These are phyloP conservation scores for Penstemon davidsonii DNA, from an alignment of 257 asterid species.

Conservation along the genomic window DNA sequence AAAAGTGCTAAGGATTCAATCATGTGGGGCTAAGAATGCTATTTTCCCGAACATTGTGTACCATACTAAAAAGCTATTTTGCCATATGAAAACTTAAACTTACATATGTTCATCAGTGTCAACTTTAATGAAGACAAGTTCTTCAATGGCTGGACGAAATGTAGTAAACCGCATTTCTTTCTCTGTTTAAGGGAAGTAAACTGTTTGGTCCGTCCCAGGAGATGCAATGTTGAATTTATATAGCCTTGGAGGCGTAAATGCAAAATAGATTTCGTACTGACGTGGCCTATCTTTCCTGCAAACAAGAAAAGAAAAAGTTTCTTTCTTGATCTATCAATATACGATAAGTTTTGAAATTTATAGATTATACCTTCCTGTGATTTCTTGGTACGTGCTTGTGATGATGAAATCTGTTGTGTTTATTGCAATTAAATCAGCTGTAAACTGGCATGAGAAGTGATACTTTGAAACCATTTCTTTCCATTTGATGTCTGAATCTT, in stretches of 20 bases:
- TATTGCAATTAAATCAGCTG: conserved; percentile 93
- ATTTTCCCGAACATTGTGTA: too few relatives aligned
- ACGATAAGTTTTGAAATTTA: neutral
- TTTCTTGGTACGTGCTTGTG: conserved; percentile 92
- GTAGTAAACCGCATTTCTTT: too few relatives aligned
- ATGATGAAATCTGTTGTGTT: conserved; percentile 86
- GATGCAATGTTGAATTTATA: conserved; percentile 82
- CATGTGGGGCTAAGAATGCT: too few relatives aligned
- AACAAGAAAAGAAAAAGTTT: neutral
- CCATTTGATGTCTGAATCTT: conserved; percentile 85
- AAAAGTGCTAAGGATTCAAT: too few relatives aligned
- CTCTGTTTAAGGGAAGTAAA: too few relatives aligned
- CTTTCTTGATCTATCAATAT: neutral
- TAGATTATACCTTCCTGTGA: conserved; percentile 71
- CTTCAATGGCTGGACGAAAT: too few relatives aligned
- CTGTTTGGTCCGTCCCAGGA: too few relatives aligned
- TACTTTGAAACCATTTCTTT: conserved; percentile 76
- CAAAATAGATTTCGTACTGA: conserved; percentile 78
- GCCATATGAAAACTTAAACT: too few relatives aligned
- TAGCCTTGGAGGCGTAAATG: conserved; percentile 85
- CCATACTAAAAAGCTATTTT: too few relatives aligned
- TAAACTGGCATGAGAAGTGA: conserved; percentile 89
- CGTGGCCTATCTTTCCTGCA: conserved; percentile 86
- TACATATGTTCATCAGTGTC: too few relatives aligned
- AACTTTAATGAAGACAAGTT: too few relatives aligned